phyloP scores from a whole-genome alignment of 179 eudicot genomes.

The Drosera spatulata region DNA sequence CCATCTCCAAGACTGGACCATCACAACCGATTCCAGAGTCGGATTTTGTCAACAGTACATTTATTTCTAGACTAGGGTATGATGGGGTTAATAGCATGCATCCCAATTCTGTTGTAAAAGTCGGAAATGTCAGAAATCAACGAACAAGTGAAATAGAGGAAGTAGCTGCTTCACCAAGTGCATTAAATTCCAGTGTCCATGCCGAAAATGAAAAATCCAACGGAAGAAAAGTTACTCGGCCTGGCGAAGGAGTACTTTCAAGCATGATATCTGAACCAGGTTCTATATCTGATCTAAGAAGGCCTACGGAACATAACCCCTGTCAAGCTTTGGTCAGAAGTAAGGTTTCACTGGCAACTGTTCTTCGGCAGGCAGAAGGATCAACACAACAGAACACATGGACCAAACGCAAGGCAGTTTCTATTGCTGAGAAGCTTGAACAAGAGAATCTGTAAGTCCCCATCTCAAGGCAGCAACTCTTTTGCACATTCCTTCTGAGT shows the following conservation, averaged over 20 bases:
- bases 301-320: slow-evolving; percentile 31
- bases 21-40: slow-evolving; percentile 17
- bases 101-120: slow-evolving; percentile 16
- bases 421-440: slow-evolving; percentile 93
- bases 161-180: slow-evolving; percentile 39
- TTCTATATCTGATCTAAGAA: slow-evolving; percentile 25
- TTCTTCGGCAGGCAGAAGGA: slow-evolving; percentile 83
- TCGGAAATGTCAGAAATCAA: slow-evolving; percentile 4
- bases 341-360: slow-evolving; percentile 84
- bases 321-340: slow-evolving; percentile 60
- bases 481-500: too few species aligned
- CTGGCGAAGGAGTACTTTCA: slow-evolving; percentile 18
- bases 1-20: slow-evolving; percentile 23
- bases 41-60: slow-evolving; percentile 5
- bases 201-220: slow-evolving; percentile 19
- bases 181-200: slow-evolving; percentile 22
- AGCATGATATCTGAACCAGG: slow-evolving; percentile 11
- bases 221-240: slow-evolving; percentile 15
- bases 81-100: slow-evolving; percentile 14
- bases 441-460: slow-evolving; percentile 83
- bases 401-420: slow-evolving; percentile 74
- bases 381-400: slow-evolving; percentile 49
- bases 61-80: slow-evolving; percentile 9
- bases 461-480: too few species aligned
- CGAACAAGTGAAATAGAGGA: slow-evolving; percentile 59